Evolutionary conservation across 805 yeast species (phyloP).

Genomic region (Wickerhamiella qilinensis): DNA sequence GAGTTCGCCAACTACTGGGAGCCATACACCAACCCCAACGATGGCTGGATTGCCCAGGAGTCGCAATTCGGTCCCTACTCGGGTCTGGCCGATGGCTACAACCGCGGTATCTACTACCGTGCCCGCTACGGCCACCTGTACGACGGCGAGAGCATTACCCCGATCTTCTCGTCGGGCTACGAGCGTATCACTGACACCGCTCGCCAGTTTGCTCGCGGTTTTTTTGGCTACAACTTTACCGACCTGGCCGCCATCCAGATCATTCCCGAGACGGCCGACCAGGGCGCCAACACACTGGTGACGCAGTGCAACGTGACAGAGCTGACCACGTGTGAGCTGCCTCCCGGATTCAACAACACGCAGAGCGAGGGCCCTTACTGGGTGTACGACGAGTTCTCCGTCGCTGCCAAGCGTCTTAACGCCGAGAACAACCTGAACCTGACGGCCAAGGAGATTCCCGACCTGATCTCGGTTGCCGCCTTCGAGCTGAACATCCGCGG

Average conservation of each 20-base stretch:
- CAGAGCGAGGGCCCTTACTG: conserved; percentile 1
- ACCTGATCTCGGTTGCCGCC: conserved; percentile 31
- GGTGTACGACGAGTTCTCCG: conserved; percentile 6
- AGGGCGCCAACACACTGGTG: conserved; percentile 16
- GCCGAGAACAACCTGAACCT: conserved; percentile 20
- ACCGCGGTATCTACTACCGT: conserved; percentile 35
- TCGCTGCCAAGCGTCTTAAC: conserved; percentile 15
- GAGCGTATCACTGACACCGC: conserved; percentile 27
- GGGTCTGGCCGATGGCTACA: conserved; percentile 34
- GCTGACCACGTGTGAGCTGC: conserved; percentile 9
- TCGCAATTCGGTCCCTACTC: conserved; percentile 34
- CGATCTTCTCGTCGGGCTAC: conserved; percentile 39
- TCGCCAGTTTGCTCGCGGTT: conserved; percentile 18
- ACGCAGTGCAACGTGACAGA: conserved; percentile 4
- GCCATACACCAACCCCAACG: conserved; percentile 23
- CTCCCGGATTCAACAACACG: neutral
- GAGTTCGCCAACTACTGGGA: conserved; percentile 33
- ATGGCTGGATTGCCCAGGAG: conserved; percentile 33
- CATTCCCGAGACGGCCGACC: conserved; percentile 11
- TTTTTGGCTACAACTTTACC: conserved; percentile 16
- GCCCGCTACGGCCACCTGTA: conserved; percentile 33
- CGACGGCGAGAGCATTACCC: conserved; percentile 24
- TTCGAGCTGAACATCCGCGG: conserved; percentile 37
- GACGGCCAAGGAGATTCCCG: conserved; percentile 25
- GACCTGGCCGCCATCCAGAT: conserved; percentile 13